Evolutionary conservation across 768 basidiomycete genomes (phyloP), one percentile per base, ranked within the genome.

Genomic region (Rhizopogon vulgaris): DNA sequence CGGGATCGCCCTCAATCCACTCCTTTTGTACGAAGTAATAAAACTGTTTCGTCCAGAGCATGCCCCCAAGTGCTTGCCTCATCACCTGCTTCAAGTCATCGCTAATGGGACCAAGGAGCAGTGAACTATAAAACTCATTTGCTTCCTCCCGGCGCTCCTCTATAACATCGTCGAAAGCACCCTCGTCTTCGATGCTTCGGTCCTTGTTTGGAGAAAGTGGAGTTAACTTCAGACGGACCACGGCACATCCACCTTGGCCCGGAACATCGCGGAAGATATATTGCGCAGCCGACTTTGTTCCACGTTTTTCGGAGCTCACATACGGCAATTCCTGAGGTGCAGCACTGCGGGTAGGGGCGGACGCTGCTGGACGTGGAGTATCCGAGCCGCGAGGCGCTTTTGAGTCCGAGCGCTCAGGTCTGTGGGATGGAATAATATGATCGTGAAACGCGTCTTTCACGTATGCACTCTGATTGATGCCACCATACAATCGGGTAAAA

Each of bases 401-500:
- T 22, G 51, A 52, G 39, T 41, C 17, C 2, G 49, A 51, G 25
- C 39, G 50, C 17, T 80, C 75, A 3, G 75, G 69, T 38, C 90
- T 84, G 68, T 98, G 95, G 5, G 76, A 77, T 1, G 84, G 83
- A 58, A 99, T 85, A 66, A 99, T 91, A 67, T 98, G 91, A 68
- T 99, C 94, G 61, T 99, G 95, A 76, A 99, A 99, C 10, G 89
- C 94, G 63, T 99, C 96, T 71, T 99, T 99, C 62, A 90, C 89
- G 62, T 85, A 94, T 2, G 80, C 78, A 0, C 84, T 83, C 48
- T 79, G 75, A 72, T 99, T 99, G 58, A 84, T 74, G 6, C 90
- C 94, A 18, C 85, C 87, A 66, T 97, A 99, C 24, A 99, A 76
- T 49, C 96, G 81, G 63, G 78, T 78, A 67, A 87, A 95, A 75